phyloP scores from a whole-genome alignment of 805 yeast species.

The Myxozyma mucilagina region DNA sequence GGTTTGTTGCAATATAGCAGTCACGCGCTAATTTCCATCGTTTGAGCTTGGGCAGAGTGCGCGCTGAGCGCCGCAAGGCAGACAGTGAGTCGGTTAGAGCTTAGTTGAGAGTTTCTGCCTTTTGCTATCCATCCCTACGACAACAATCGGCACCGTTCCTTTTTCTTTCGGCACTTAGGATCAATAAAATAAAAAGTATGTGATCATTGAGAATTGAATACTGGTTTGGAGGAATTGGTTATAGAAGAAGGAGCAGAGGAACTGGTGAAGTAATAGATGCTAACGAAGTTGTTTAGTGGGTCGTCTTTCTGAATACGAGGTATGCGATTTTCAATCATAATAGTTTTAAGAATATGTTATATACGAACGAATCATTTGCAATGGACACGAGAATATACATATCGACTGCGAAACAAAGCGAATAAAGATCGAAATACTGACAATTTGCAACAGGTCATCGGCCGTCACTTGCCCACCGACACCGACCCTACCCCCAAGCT shows the following conservation, averaged over 20 bases:
- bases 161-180: conserved; percentile 11
- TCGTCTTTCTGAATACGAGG: conserved; percentile 34
- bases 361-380: neutral
- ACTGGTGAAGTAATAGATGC: neutral
- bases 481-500: conserved; percentile 99
- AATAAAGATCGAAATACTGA: neutral
- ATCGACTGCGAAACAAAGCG: neutral
- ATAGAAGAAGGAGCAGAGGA: neutral
- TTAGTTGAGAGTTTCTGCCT: conserved; percentile 7
- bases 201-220: neutral
- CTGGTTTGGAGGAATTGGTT: neutral
- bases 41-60: neutral
- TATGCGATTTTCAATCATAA: neutral
- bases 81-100: neutral
- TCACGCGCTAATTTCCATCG: conserved; percentile 1
- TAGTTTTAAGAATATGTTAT: neutral
- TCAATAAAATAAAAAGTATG: conserved; percentile 8
- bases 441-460: conserved; percentile 74
- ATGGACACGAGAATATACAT: neutral
- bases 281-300: conserved; percentile 22
- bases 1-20: conserved; percentile 1
- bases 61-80: neutral
- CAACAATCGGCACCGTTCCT: conserved; percentile 4
- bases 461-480: conserved; percentile 99
- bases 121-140: conserved; percentile 8